Conservation (phyloP, 305 asterid genomes). For the Fraxinus velutina region DNA sequence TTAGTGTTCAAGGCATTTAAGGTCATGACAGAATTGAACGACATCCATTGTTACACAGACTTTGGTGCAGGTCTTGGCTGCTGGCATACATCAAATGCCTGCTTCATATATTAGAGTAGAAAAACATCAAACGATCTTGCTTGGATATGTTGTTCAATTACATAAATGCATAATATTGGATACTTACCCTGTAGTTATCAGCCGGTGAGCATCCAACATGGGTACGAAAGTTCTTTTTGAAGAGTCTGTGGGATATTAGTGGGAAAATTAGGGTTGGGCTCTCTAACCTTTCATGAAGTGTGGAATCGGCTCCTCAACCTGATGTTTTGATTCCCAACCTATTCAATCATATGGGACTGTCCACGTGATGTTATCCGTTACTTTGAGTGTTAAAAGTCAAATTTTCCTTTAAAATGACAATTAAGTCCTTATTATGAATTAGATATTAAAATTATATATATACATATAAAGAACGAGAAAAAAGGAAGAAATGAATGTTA, state of each 20-base stretch:
- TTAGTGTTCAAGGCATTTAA: not conserved
- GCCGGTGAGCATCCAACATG: not conserved
- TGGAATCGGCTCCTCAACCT: not conserved
- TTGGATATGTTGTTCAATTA: not conserved
- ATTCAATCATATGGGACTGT: not conserved
- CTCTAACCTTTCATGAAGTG: not conserved
- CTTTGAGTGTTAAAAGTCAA: not conserved
- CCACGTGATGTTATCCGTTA: not conserved
- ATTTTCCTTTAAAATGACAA: not conserved
- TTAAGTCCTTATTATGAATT: not conserved
- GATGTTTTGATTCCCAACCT: not conserved
- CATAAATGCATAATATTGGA: not conserved
- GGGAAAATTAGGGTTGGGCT: not conserved
- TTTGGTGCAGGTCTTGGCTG: conserved; percentile 5
- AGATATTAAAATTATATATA: too few relatives aligned
- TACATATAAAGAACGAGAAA: too few relatives aligned
- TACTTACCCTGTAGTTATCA: not conserved
- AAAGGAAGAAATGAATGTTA: too few relatives aligned
- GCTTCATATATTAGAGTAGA: not conserved
- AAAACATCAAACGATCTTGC: not conserved
- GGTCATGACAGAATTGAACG: conserved; percentile 2
- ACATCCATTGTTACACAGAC: not conserved
- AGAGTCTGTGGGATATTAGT: not conserved
- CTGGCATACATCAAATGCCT: conserved; percentile 8
- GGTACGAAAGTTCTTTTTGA: not conserved